Percentiles rank a stretch among this genome's conserved stretches.
phyloP scores from a whole-genome alignment of 2,329 filamentous ascomycete genomes.

The Verticillium nubilum region DNA sequence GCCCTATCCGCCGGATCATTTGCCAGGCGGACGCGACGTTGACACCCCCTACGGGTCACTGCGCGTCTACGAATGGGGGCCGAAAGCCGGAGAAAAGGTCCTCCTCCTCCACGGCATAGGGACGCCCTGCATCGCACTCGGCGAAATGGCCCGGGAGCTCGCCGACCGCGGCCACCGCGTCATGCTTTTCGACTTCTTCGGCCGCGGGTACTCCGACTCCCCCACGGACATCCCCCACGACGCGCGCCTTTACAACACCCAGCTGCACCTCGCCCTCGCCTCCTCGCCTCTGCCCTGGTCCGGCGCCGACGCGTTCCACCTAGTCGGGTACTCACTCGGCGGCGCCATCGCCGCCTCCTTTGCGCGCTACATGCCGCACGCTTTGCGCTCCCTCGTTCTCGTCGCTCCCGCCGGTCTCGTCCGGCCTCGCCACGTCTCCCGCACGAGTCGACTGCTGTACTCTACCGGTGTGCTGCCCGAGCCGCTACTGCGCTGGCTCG shows the following conservation, averaged over 20 bases:
- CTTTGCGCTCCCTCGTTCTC: slow-evolving; percentile 59
- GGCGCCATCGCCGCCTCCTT: slow-evolving; percentile 70
- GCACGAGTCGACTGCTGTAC: slow-evolving; percentile 59
- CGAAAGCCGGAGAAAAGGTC: slow-evolving; percentile 63
- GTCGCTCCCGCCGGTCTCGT: slow-evolving; percentile 66
- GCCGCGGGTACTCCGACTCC: slow-evolving; percentile 71
- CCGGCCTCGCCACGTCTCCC: slow-evolving; percentile 53
- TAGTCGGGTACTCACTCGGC: slow-evolving; percentile 77
- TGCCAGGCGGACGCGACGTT: slow-evolving; percentile 67
- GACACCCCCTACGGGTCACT: slow-evolving; percentile 64
- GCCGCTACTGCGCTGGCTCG: slow-evolving; percentile 46
- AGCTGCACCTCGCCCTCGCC: slow-evolving; percentile 60
- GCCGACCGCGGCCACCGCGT: slow-evolving; percentile 65
- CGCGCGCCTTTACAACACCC: slow-evolving; percentile 56
- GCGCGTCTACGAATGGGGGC: slow-evolving; percentile 77
- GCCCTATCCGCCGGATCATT: slow-evolving; percentile 64
- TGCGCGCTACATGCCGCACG: slow-evolving; percentile 59
- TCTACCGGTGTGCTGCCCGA: slow-evolving; percentile 54
- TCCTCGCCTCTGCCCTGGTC: slow-evolving; percentile 57
- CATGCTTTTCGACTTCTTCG: slow-evolving; percentile 74
- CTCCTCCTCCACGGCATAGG: slow-evolving; percentile 77
- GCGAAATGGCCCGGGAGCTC: slow-evolving; percentile 59
- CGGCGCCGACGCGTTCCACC: slow-evolving; percentile 52
- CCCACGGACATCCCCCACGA: slow-evolving; percentile 57
- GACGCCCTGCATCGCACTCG: slow-evolving; percentile 68